Percentiles rank a stretch among this genome's conserved stretches.
Evolutionary conservation across 2,329 filamentous ascomycete species (phyloP).

Genomic region (Microdochium trichocladiopsis): DNA sequence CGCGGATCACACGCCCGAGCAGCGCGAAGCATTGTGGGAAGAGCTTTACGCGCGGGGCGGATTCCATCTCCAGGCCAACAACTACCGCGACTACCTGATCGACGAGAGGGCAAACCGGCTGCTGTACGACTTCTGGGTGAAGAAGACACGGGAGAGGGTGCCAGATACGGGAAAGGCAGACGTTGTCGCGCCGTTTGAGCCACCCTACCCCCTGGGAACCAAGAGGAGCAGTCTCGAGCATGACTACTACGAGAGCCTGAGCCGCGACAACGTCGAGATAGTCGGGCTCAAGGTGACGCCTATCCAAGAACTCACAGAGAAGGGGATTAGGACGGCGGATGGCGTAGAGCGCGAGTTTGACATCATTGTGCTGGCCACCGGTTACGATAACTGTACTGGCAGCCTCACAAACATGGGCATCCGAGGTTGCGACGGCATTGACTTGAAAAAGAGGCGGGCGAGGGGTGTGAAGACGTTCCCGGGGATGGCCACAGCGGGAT

Average conservation of each 20-base stretch:
- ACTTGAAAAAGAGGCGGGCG: constrained; percentile 27
- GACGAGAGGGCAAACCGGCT: constrained; percentile 40
- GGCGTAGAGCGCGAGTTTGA: constrained; percentile 16
- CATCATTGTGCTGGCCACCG: constrained; percentile 30
- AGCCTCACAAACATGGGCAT: constrained; percentile 30
- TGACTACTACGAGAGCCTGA: constrained; percentile 25
- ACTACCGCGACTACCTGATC: constrained; percentile 45
- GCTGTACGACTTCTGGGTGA: constrained; percentile 47
- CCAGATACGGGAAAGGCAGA: constrained; percentile 39
- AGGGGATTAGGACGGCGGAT: constrained; percentile 15
- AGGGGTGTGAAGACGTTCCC: constrained; percentile 27
- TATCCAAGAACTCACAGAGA: constrained; percentile 12
- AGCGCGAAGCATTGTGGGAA: constrained; percentile 41
- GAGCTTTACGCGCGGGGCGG: constrained; percentile 42
- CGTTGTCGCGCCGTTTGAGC: constrained; percentile 42
- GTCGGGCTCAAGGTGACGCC: constrained; percentile 18
- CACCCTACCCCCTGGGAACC: constrained; percentile 46
- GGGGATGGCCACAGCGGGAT: constrained; percentile 29
- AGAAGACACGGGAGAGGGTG: constrained; percentile 42
- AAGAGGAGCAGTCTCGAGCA: constrained; percentile 31
- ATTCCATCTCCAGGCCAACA: constrained; percentile 45
- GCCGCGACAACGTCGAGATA: constrained; percentile 22
- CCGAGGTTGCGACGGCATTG: constrained; percentile 18
- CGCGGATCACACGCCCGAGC: too few relatives aligned
- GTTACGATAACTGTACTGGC: constrained; percentile 34